Evolutionary conservation across 2,329 filamentous ascomycete species (phyloP).

Genomic region (Trichoderma hamatum): DNA sequence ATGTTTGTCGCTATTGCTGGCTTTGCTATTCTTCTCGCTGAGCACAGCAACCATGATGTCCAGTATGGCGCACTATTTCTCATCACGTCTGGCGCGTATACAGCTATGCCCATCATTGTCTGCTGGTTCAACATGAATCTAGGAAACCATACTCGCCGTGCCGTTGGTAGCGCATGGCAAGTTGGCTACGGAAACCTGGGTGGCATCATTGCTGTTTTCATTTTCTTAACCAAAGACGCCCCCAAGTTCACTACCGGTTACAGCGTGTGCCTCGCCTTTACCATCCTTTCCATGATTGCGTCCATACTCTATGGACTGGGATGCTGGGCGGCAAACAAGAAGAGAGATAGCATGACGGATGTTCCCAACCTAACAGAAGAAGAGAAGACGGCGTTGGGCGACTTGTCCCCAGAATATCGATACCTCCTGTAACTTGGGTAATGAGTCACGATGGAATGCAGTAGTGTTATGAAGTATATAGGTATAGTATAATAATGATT

Average conservation of each 20-base stretch:
- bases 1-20: slow-evolving; percentile 72
- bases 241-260: slow-evolving; percentile 74
- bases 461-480: background rate
- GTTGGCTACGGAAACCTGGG: slow-evolving; percentile 79
- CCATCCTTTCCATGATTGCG: slow-evolving; percentile 65
- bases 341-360: slow-evolving; percentile 53
- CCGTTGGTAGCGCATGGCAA: slow-evolving; percentile 75
- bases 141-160: slow-evolving; percentile 69
- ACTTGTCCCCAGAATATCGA: slow-evolving; percentile 62
- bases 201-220: slow-evolving; percentile 75
- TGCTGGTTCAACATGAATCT: slow-evolving; percentile 86
- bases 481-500: slow-evolving; percentile 1
- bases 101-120: slow-evolving; percentile 85
- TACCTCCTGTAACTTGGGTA: slow-evolving; percentile 53
- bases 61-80: slow-evolving; percentile 84
- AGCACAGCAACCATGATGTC: slow-evolving; percentile 67
- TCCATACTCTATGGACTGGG: slow-evolving; percentile 63
- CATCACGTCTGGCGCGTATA: slow-evolving; percentile 77
- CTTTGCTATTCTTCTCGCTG: slow-evolving; percentile 72
- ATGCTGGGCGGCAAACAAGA: slow-evolving; percentile 63
- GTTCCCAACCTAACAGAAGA: slow-evolving; percentile 55
- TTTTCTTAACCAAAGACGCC: slow-evolving; percentile 67
- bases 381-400: slow-evolving; percentile 64
- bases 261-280: slow-evolving; percentile 74
- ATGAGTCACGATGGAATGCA: background rate